Evolutionary conservation across 1,284 basidiomycete genomes (phyloP).

Genomic region (Ceratobasidium sp.): DNA sequence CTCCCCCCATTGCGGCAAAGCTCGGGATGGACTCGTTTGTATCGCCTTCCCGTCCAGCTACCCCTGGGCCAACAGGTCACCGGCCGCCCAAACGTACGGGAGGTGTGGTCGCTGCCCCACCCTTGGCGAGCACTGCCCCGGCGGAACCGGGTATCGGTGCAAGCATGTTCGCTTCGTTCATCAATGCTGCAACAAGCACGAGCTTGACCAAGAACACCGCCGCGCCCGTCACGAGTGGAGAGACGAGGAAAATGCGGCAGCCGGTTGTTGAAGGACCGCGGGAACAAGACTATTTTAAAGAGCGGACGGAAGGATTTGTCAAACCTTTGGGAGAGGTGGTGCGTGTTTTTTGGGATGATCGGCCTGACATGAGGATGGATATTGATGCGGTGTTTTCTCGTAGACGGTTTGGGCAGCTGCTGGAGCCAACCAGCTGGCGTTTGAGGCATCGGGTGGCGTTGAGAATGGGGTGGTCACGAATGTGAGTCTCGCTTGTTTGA

Average conservation of each 20-base stretch:
- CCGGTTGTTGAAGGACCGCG: constrained; percentile 18
- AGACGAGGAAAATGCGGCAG: background rate
- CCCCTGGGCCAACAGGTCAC: background rate
- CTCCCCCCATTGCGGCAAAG: constrained; percentile 13
- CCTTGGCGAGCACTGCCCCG: background rate
- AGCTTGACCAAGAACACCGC: background rate
- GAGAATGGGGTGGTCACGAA: constrained; percentile 31
- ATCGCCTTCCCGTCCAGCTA: background rate
- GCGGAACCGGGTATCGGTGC: background rate
- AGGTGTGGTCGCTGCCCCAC: constrained; percentile 28
- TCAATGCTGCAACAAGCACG: background rate
- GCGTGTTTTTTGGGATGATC: background rate
- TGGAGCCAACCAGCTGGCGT: constrained; percentile 21
- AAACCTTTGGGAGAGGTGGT: constrained; percentile 17
- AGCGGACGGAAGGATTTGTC: constrained; percentile 26
- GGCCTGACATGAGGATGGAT: background rate
- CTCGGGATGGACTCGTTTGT: constrained; percentile 2
- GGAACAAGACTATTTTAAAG: constrained; percentile 25
- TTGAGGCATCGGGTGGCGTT: constrained; percentile 23
- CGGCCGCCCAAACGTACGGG: background rate
- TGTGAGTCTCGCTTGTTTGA: background rate
- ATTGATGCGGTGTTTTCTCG: background rate
- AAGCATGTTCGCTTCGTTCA: background rate
- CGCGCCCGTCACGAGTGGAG: background rate
- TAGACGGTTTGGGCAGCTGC: constrained; percentile 35